phyloP scores from a whole-genome alignment of 73 alveolate genomes.

The Paramecium bursaria region DNA sequence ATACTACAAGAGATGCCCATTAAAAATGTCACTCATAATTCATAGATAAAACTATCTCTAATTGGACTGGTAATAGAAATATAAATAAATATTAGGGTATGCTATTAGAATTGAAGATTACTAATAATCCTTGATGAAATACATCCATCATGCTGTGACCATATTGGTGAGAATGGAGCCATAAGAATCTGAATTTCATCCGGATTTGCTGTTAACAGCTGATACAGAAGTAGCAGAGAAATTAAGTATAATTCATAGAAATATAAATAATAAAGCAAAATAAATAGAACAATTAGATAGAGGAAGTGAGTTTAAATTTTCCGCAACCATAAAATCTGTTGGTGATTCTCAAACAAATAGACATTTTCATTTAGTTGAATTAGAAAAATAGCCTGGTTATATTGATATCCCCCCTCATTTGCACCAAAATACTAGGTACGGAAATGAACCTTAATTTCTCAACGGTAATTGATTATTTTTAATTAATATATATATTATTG shows the following conservation, averaged over 20 bases:
- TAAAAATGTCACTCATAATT: conserved; percentile 9
- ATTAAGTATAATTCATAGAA: neutral
- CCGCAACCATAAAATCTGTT: conserved; percentile 14
- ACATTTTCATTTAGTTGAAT: conserved; percentile 13
- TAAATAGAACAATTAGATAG: conserved; percentile 49
- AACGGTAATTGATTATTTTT: too few species aligned
- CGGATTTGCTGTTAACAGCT: conserved; percentile 50
- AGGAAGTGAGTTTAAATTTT: conserved; percentile 34
- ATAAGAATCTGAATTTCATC: conserved; percentile 52
- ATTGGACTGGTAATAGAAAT: conserved; percentile 21
- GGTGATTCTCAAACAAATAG: conserved; percentile 30
- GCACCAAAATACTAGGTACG: conserved; percentile 39
- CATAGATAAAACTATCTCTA: neutral
- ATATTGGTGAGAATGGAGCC: conserved; percentile 56
- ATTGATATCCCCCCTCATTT: conserved; percentile 54
- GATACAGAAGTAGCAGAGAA: conserved; percentile 47
- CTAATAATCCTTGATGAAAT: conserved; percentile 28
- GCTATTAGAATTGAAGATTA: conserved; percentile 59
- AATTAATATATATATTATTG: too few species aligned
- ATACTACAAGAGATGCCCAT: neutral
- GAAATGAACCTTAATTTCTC: too few species aligned
- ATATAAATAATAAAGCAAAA: neutral
- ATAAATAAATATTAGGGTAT: neutral
- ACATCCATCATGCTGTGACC: conserved; percentile 38
- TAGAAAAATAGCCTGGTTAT: conserved; percentile 6